Evolutionary conservation across 2,329 filamentous ascomycete species (phyloP), one percentile per base, ranked within the genome.

Genomic region (Fusarium subglutinans): DNA sequence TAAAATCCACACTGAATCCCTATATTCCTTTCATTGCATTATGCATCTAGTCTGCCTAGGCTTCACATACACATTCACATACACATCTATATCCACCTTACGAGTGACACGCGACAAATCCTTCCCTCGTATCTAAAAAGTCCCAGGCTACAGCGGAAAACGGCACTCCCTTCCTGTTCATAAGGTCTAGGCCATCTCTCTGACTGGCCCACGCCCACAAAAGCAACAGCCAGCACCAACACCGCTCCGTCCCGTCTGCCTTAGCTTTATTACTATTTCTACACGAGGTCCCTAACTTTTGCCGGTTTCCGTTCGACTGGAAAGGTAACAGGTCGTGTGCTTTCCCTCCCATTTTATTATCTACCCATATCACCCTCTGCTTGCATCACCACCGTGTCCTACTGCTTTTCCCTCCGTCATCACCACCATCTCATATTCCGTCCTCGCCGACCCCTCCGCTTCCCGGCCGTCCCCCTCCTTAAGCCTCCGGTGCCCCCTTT

Each of bases 301-400:
- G 54, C 45, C 61, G 51, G 57, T 37, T 54, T 57, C 51, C 66
- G 24, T 72, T 64, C 45, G 68, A 78, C 80, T 73, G 77, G 79
- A 82, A 81, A 70, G 81, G 82, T 68, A 83, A 83, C 69, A 81
- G 81, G 80, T 83, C 82, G 82, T 82, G 82, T 83, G 82, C 81
- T 75, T 79, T 64, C 51, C 62, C 66, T 41, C 63, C 50, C 28
- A 48, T 47, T 67, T 65, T 65, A 44, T 71, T n/a, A 48, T 53
- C n/a, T 24, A n/a, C 20, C 45, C 14, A 51, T 54, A n/a, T 57
- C 53, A 28, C 55, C 47, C 41, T 66, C 57, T 60, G n/a, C 50
- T 48, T 57, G 28, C 30, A 58, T 35, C 55, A n/a, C 14, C 41
- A 37, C 62, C 28, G n/a, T 38, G 24, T 28, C 61, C 38, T 41